Conservation (phyloP, 345 rosid genomes). For the Mallotus nudiflorus region DNA sequence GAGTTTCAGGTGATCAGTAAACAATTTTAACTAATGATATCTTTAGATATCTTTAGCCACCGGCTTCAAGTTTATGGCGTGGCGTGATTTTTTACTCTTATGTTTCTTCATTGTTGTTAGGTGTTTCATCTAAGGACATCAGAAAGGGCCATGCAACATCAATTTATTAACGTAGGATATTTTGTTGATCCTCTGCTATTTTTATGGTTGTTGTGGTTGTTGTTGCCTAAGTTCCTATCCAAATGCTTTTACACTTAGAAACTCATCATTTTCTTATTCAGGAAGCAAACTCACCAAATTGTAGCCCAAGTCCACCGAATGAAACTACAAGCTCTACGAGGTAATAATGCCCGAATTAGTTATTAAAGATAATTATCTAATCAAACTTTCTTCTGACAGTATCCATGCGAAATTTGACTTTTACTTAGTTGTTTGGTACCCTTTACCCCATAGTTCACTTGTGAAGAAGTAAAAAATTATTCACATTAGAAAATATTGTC, state of each 20-base stretch:
- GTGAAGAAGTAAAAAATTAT: background rate
- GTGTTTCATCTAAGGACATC: constrained; percentile 45
- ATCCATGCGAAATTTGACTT: background rate
- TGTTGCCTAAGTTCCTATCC: background rate
- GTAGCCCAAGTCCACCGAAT: constrained; percentile 25
- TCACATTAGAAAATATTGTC: background rate
- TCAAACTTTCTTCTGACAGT: background rate
- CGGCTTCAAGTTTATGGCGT: background rate
- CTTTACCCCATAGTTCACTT: background rate
- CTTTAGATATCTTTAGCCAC: no score
- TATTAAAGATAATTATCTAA: background rate
- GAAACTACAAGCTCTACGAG: constrained; percentile 29
- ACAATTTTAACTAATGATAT: no score
- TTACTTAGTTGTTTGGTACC: background rate
- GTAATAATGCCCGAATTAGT: constrained; percentile 22
- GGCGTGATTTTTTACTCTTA: background rate
- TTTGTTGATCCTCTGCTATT: background rate
- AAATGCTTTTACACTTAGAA: background rate
- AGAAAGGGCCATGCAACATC: constrained; percentile 40
- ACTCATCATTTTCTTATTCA: constrained; percentile 20
- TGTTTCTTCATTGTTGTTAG: constrained; percentile 25
- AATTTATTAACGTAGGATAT: constrained; percentile 28
- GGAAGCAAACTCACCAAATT: constrained; percentile 20
- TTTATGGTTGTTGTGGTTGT: background rate
- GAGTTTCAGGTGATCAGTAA: constrained; percentile 38